These are phyloP conservation scores for Sporothrix pallida DNA, from an alignment of 2,329 filamentous ascomycete genomes.

Conservation along the genomic window DNA sequence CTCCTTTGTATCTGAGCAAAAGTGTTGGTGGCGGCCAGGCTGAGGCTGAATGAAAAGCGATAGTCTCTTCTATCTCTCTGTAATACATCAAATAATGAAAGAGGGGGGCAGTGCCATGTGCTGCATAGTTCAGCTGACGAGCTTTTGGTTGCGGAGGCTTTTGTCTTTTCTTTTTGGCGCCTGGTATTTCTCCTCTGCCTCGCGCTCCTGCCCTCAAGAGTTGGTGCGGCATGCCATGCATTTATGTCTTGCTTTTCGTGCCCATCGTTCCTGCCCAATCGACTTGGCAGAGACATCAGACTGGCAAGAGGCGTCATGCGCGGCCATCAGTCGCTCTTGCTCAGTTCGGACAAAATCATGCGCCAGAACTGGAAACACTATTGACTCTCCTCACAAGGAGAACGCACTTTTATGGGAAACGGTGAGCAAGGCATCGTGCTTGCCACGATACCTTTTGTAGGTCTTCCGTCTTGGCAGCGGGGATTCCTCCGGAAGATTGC, in stretches of 20 bases:
- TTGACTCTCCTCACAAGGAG: neutral
- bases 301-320: neutral
- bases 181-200: neutral
- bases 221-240: slow-evolving; percentile 8
- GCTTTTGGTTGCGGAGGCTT: neutral
- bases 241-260: slow-evolving; percentile 11
- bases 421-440: slow-evolving; percentile 2
- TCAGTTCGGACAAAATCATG: neutral
- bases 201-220: slow-evolving; percentile 1
- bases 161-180: too few species aligned
- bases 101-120: slow-evolving; percentile 19
- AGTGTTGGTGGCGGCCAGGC: slow-evolving; percentile 14
- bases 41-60: slow-evolving; percentile 7
- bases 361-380: neutral
- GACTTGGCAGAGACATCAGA: neutral
- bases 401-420: neutral
- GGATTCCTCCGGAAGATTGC: neutral
- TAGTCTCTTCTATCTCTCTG: too few species aligned
- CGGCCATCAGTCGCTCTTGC: slow-evolving; percentile 16
- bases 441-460: neutral
- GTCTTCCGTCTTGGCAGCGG: slow-evolving; percentile 9
- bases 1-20: neutral
- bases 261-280: neutral
- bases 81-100: neutral
- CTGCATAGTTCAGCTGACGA: slow-evolving; percentile 13